These are phyloP conservation scores for Euphorbia pulcherrima DNA, from an alignment of 345 rosid genomes.

Conservation along the genomic window DNA sequence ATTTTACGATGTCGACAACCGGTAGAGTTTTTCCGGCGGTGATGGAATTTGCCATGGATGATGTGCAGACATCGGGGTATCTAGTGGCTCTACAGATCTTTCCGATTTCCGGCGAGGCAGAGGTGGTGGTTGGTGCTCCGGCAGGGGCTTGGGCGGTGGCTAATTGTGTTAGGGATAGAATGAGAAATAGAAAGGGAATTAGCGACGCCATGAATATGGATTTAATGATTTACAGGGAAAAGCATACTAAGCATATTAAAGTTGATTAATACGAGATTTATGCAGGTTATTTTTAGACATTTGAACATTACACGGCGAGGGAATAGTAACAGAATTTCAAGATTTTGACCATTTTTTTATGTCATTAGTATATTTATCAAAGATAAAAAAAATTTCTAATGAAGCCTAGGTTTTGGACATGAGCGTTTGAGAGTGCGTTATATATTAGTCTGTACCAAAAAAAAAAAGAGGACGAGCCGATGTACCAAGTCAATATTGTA, in stretches of 20 bases:
- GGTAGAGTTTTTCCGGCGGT: conserved; percentile 21
- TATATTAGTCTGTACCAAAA: too few species aligned
- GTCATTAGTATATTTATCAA: too few species aligned
- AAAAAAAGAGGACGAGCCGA: too few species aligned
- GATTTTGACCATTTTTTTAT: too few species aligned
- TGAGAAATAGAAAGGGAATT: conserved; percentile 16
- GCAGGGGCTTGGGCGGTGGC: not conserved
- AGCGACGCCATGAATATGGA: conserved; percentile 26
- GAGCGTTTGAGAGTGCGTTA: too few species aligned
- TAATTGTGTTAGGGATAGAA: conserved; percentile 1
- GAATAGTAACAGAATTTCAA: too few species aligned
- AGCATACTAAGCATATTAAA: too few species aligned
- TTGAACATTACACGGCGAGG: too few species aligned
- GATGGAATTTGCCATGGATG: conserved; percentile 36
- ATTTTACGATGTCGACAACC: conserved; percentile 48
- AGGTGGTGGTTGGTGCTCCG: not conserved
- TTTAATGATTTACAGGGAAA: not conserved
- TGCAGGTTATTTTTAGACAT: too few species aligned
- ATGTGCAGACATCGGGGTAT: conserved; percentile 40
- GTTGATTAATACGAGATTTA: not conserved
- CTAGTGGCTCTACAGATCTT: conserved; percentile 66
- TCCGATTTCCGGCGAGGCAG: conserved; percentile 18
- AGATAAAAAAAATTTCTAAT: too few species aligned
- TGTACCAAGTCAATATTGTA: too few species aligned
- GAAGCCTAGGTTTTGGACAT: too few species aligned